A percentile compares a stretch with the other conserved stretches of the same genome.
phyloP scores from a whole-genome alignment of 2,329 filamentous ascomycete genomes.

The Ustilaginoidea virens region DNA sequence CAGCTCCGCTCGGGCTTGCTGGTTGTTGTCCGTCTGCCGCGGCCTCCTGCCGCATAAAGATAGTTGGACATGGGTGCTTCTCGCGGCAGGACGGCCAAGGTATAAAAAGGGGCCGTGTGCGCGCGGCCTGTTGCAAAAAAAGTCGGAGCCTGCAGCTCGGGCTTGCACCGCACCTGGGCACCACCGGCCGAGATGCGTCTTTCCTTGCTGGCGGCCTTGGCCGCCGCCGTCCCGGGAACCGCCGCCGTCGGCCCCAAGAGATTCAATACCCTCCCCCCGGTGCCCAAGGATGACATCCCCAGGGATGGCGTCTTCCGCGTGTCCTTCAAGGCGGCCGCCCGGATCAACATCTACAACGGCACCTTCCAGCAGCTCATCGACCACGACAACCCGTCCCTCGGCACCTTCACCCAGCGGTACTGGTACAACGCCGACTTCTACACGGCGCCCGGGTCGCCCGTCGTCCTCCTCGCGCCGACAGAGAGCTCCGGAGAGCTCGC shows the following conservation, averaged over 20 bases:
- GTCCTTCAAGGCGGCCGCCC: not conserved
- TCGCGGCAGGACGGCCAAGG: too few relatives aligned
- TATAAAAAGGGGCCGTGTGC: too few relatives aligned
- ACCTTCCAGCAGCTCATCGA: conserved; percentile 41
- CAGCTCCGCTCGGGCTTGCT: too few relatives aligned
- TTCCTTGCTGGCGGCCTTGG: conserved; percentile 1
- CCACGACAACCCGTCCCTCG: conserved; percentile 38
- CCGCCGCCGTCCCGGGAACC: conserved; percentile 1
- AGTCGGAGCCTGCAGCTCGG: too few relatives aligned
- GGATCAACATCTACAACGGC: conserved; percentile 4
- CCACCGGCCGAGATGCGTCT: conserved; percentile 1
- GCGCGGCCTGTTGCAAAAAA: too few relatives aligned
- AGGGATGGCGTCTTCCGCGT: too few relatives aligned
- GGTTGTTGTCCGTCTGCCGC: too few relatives aligned
- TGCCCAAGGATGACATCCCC: conserved; percentile 1
- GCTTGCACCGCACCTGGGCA: too few relatives aligned
- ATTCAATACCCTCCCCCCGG: conserved; percentile 1
- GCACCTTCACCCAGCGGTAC: conserved; percentile 55
- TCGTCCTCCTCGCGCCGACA: conserved; percentile 51
- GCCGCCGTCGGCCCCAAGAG: too few relatives aligned
- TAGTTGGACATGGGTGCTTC: too few relatives aligned
- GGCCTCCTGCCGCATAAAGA: too few relatives aligned
- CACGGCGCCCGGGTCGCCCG: conserved; percentile 58
- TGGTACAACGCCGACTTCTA: conserved; percentile 68
- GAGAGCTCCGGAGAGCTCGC: conserved; percentile 45